These are phyloP conservation scores for Trypanosoma theileri DNA, from an alignment of 208 protist species.

Conservation along the genomic window DNA sequence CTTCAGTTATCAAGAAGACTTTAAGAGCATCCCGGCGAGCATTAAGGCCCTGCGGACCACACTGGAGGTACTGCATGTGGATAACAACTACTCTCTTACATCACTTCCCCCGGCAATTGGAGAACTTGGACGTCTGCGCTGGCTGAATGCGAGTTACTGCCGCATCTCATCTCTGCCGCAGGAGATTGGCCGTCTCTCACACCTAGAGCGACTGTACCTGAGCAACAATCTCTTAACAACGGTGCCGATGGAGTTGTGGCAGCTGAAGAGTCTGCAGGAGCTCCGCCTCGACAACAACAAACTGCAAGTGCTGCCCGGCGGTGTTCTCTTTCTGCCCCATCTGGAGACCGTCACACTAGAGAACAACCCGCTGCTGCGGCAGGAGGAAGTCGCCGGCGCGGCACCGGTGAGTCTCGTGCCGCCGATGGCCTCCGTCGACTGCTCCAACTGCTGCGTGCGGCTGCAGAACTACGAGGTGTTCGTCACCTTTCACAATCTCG, in stretches of 20 bases:
- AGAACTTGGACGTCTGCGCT: conserved; percentile 55
- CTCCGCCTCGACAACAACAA: conserved; percentile 63
- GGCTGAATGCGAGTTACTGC: conserved; percentile 74
- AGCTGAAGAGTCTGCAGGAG: conserved; percentile 69
- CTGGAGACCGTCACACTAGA: conserved; percentile 59
- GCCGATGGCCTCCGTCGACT: conserved; percentile 56
- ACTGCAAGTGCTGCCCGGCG: conserved; percentile 65
- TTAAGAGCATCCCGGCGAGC: conserved; percentile 32
- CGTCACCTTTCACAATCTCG: conserved; percentile 62
- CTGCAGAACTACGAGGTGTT: conserved; percentile 53
- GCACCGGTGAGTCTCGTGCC: conserved; percentile 49
- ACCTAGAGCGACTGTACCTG: conserved; percentile 62
- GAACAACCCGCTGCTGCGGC: conserved; percentile 67
- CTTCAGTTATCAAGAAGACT: conserved; percentile 47
- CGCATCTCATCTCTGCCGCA: conserved; percentile 40
- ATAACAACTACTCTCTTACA: conserved; percentile 81
- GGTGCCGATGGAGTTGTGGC: conserved; percentile 67
- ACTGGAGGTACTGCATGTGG: conserved; percentile 72
- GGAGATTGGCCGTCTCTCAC: conserved; percentile 51
- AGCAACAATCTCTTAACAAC: conserved; percentile 63
- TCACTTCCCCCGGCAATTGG: conserved; percentile 54
- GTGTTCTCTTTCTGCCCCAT: conserved; percentile 69
- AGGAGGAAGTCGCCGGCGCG: conserved; percentile 46
- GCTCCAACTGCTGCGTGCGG: conserved; percentile 69
- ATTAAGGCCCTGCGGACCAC: conserved; percentile 55